Evolutionary conservation across 345 rosid genomes (phyloP).

Genomic region (Heritiera fomes): DNA sequence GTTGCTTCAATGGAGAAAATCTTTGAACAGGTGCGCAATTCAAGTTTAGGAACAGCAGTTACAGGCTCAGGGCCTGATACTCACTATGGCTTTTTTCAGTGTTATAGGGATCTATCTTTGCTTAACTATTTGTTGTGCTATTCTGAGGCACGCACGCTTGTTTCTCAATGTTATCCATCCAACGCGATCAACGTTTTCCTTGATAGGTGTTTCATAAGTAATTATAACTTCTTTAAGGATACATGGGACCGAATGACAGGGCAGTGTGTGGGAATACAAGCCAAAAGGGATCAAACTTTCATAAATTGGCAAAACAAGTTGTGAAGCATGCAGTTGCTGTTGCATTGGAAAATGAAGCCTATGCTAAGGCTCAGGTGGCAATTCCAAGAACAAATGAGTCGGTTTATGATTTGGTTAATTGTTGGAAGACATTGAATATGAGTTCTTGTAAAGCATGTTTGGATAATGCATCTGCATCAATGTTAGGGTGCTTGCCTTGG

Average conservation of each 20-base stretch:
- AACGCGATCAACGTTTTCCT: conserved; percentile 77
- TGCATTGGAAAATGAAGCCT: conserved; percentile 54
- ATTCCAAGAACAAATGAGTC: conserved; percentile 40
- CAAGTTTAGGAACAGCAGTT: conserved; percentile 60
- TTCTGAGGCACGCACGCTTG: conserved; percentile 81
- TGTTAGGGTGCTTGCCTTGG: conserved; percentile 72
- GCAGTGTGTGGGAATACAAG: conserved; percentile 68
- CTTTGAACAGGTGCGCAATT: conserved; percentile 55
- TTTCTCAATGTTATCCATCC: conserved; percentile 84
- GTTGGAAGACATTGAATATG: conserved; percentile 74
- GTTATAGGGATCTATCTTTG: conserved; percentile 79
- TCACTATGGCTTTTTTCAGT: conserved; percentile 81
- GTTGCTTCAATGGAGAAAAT: conserved; percentile 81
- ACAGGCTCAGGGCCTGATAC: conserved; percentile 72
- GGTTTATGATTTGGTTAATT: conserved; percentile 69
- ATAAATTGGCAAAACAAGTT: conserved; percentile 48
- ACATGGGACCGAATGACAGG: conserved; percentile 55
- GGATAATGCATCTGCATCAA: conserved; percentile 62
- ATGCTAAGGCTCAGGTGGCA: conserved; percentile 44
- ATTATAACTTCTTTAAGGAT: conserved; percentile 78
- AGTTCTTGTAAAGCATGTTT: conserved; percentile 70
- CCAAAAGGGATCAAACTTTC: conserved; percentile 39
- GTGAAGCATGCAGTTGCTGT: conserved; percentile 38
- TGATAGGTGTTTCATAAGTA: conserved; percentile 98
- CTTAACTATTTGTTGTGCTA: conserved; percentile 86